Base-by-base conservation (phyloP, 768 basidiomycete genomes). In the Termitomyces sp. region DNA sequence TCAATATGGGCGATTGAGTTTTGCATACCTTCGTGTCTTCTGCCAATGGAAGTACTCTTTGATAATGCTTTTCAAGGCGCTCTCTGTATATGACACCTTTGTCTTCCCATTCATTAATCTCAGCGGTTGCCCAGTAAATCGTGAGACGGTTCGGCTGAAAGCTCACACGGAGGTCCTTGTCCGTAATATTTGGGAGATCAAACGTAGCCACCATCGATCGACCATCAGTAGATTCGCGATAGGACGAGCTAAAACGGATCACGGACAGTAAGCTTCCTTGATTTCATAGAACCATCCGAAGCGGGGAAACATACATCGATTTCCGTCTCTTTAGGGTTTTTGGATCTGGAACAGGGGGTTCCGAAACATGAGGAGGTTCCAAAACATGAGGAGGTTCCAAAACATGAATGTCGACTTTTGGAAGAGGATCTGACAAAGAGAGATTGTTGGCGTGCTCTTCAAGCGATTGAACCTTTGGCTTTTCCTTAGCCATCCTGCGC, bases 121-220 rank as follows among this genome's bases (percentile, higher is more conserved):
- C 82, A 53, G 80, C 73, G 10, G 74, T 78, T 56, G 79, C 75
- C 88, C 88, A 90, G 17, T 80, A 85, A 38, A 90, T 74, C 37
- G 86, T 74, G 10, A 90, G 71, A 44, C 80, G 72, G 59, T 79
- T 77, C 51, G 77, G 76, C 51, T 86, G 85, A 61, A 81, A 90
- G 64, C 82, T 88, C 63, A 90, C 83, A 60, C 90, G 87, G 53
- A 88, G 80, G 57, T 90, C 82, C 55, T 88, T 79, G 66, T 88
- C 90, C 63, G 75, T 76, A 42, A 90, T 80, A 28, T 86, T 84
- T 2, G 77, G 77, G 62, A 90, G 71, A 56, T 88, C 85, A 65
- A 89, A 88, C 48, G 80, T 87, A 22, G 84, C 85, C 22, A 83
- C 83, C 45, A 87, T 78, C 64, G 84, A 81, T 63, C 78, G 79